Evolutionary conservation across 352 stramenopile genomes (phyloP).

Genomic region (Globisporangium nodosum): DNA sequence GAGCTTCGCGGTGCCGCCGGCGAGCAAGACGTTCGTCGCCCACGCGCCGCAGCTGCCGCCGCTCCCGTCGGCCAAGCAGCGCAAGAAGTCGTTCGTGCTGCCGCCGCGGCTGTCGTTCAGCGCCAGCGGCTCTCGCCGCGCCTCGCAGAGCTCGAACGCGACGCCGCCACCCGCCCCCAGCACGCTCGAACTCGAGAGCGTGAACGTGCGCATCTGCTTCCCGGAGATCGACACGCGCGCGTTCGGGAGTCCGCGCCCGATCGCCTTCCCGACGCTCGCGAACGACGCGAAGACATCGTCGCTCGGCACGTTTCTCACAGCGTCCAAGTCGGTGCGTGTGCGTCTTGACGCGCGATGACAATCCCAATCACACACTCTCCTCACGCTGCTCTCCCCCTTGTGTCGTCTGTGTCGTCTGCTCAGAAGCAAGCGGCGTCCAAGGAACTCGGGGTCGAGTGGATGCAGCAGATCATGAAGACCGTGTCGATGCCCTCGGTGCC

Average conservation of each 20-base stretch:
- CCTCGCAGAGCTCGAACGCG: neutral
- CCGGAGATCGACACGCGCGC: slow-evolving; percentile 18
- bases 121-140: neutral
- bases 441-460: slow-evolving; percentile 20
- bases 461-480: slow-evolving; percentile 23
- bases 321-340: slow-evolving; percentile 9
- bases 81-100: slow-evolving; percentile 12
- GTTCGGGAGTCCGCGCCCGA: slow-evolving; percentile 22
- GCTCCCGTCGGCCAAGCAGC: slow-evolving; percentile 1
- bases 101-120: slow-evolving; percentile 1
- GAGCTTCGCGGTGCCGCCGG: slow-evolving; percentile 6
- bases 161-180: neutral
- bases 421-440: slow-evolving; percentile 7
- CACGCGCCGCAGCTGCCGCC: slow-evolving; percentile 16
- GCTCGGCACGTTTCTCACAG: slow-evolving; percentile 21
- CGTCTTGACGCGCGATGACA: too few species aligned
- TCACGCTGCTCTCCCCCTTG: too few species aligned
- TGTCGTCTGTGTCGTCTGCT: neutral
- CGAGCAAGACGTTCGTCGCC: slow-evolving; percentile 39
- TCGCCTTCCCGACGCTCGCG: slow-evolving; percentile 24
- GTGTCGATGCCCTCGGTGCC: slow-evolving; percentile 10
- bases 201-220: slow-evolving; percentile 21
- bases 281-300: slow-evolving; percentile 25
- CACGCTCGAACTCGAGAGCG: slow-evolving; percentile 7
- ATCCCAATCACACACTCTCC: too few species aligned